Evolutionary conservation across 192 early-diverging fungal genomes (phyloP).

Genomic region (Podila clonocystis): DNA sequence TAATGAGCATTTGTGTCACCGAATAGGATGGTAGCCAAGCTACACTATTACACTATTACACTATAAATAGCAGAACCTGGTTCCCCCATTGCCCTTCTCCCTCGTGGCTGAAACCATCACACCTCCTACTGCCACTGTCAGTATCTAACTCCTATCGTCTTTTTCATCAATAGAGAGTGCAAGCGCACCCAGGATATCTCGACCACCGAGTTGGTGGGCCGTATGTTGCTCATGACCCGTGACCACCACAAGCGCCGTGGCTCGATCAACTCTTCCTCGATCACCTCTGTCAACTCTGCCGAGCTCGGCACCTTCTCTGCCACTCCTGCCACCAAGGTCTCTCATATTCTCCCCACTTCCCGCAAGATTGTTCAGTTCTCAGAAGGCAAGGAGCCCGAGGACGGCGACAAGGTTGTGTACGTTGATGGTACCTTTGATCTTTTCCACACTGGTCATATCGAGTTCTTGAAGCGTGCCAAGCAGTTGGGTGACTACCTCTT

Average conservation of each 20-base stretch:
- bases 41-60: too few species aligned
- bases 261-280: conserved; percentile 53
- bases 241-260: conserved; percentile 84
- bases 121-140: not conserved
- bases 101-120: not conserved
- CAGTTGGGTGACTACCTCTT: conserved; percentile 89
- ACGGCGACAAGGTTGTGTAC: conserved; percentile 87
- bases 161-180: conserved; percentile 71
- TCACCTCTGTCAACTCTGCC: conserved; percentile 65
- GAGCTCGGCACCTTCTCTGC: conserved; percentile 69
- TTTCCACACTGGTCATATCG: conserved; percentile 95
- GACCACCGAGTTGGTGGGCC: conserved; percentile 96
- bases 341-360: conserved; percentile 90
- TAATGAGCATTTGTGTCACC: not conserved
- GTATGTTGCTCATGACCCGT: conserved; percentile 92
- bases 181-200: conserved; percentile 96
- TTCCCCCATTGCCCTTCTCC: not conserved
- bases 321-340: conserved; percentile 68
- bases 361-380: conserved; percentile 92
- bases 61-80: not conserved
- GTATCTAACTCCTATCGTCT: not conserved
- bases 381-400: conserved; percentile 77
- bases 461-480: conserved; percentile 90
- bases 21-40: not conserved
- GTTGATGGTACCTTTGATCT: conserved; percentile 97